phyloP scores from a whole-genome alignment of 495 filamentous ascomycete genomes.

The Daldinia decipiens region DNA sequence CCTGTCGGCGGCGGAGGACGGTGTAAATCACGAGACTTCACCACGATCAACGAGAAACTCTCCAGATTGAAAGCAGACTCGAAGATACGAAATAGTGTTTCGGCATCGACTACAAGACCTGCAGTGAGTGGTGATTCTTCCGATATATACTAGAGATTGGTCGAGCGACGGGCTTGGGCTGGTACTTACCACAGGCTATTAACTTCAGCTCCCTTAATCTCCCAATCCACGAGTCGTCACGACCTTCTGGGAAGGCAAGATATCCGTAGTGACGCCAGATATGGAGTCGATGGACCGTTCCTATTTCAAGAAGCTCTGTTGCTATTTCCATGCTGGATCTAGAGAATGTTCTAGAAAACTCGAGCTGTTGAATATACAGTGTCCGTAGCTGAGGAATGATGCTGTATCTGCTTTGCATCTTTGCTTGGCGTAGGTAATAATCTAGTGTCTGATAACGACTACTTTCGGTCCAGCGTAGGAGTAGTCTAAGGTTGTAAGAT shows the following conservation, averaged over 20 bases:
- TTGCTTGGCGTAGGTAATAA: background rate
- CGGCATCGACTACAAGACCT: constrained; percentile 13
- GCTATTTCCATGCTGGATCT: background rate
- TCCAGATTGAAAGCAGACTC: constrained; percentile 7
- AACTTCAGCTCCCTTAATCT: constrained; percentile 23
- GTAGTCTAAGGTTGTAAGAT: constrained; percentile 3
- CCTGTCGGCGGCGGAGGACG: background rate
- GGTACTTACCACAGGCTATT: constrained; percentile 22
- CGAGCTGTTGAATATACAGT: constrained; percentile 8
- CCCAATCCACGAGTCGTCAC: background rate
- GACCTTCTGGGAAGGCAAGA: background rate
- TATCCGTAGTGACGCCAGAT: background rate
- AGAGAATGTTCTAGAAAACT: background rate
- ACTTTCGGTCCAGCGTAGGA: constrained; percentile 5
- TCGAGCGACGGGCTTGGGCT: background rate
- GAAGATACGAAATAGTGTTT: constrained; percentile 6
- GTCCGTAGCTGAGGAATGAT: constrained; percentile 10
- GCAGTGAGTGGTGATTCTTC: background rate
- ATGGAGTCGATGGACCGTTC: constrained; percentile 19
- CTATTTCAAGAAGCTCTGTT: background rate
- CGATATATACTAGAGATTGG: background rate
- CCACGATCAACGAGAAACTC: constrained; percentile 19
- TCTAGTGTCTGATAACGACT: background rate
- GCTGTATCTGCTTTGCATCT: background rate
- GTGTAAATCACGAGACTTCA: background rate